phyloP scores from a whole-genome alignment of 352 stramenopile genomes.

The Pythium pyrilobum region DNA sequence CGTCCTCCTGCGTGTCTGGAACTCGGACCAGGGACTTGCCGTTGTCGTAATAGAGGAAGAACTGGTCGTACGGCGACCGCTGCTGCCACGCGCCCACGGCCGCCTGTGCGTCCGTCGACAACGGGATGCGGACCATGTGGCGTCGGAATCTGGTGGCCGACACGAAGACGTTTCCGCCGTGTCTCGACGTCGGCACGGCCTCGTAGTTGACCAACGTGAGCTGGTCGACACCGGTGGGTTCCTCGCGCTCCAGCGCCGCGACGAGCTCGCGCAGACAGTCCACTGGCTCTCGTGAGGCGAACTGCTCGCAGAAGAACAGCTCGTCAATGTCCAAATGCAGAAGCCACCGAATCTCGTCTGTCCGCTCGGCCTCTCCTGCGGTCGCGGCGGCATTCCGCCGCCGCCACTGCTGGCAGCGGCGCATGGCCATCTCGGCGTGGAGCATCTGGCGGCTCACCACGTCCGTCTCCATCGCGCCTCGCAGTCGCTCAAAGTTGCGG shows the following conservation, averaged over 20 bases:
- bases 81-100: constrained; percentile 24
- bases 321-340: constrained; percentile 40
- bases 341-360: constrained; percentile 21
- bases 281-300: not conserved
- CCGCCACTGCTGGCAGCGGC: constrained; percentile 5
- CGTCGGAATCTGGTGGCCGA: constrained; percentile 21
- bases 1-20: not conserved
- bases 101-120: constrained; percentile 11
- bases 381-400: too few relatives aligned
- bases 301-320: constrained; percentile 25
- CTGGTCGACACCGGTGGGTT: constrained; percentile 13
- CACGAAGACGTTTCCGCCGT: constrained; percentile 27
- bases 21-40: constrained; percentile 38
- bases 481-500: constrained; percentile 3
- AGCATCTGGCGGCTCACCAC: constrained; percentile 30
- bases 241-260: constrained; percentile 1
- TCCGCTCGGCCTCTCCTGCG: not conserved
- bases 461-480: constrained; percentile 3
- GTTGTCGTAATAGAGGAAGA: constrained; percentile 47
- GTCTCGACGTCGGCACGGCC: constrained; percentile 14
- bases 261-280: not conserved
- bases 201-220: constrained; percentile 36
- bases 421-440: constrained; percentile 30
- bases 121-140: constrained; percentile 22
- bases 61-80: constrained; percentile 24